A percentile compares a stretch with the other conserved stretches of the same genome.
phyloP scores from a whole-genome alignment of 176 grass and related monocot species.

The Leersia perrieri region DNA sequence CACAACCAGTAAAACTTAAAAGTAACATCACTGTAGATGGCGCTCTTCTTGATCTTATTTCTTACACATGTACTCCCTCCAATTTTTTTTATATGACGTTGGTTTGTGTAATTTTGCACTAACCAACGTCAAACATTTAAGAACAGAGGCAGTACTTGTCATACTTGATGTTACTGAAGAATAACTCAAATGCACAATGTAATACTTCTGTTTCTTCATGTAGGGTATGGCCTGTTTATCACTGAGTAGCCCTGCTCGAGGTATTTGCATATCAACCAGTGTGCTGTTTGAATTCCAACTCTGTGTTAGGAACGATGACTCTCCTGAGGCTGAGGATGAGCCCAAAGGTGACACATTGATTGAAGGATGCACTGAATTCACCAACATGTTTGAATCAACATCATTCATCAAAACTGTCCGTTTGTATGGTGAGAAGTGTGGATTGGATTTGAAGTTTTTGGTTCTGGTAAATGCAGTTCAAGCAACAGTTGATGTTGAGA shows the following conservation, averaged over 20 bases:
- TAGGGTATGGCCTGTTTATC: slow-evolving; percentile 16
- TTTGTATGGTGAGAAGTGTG: slow-evolving; percentile 25
- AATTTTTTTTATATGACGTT: too few species aligned
- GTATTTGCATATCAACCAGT: slow-evolving; percentile 2
- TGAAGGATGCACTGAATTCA: slow-evolving; percentile 21
- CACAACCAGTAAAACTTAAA: not conserved
- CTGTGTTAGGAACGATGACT: not conserved
- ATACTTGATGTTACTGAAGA: not conserved
- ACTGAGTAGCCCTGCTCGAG: slow-evolving; percentile 12
- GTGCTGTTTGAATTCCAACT: slow-evolving; percentile 31
- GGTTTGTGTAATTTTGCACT: too few species aligned
- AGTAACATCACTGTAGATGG: not conserved
- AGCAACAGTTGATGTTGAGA: slow-evolving; percentile 19
- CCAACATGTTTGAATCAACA: not conserved
- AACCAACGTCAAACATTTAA: too few species aligned
- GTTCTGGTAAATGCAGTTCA: slow-evolving; percentile 8
- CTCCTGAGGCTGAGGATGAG: not conserved
- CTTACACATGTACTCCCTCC: not conserved
- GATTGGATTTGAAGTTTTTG: slow-evolving; percentile 17
- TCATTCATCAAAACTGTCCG: not conserved
- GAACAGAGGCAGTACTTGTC: too few species aligned
- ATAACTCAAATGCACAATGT: not conserved
- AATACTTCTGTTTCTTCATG: too few species aligned
- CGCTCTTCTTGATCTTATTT: not conserved
- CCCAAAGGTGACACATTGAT: slow-evolving; percentile 11